Evolutionary conservation across 2,329 filamentous ascomycete species (phyloP), one percentile per base, ranked within the genome.

Genomic region (Chlorencoelia australis): DNA sequence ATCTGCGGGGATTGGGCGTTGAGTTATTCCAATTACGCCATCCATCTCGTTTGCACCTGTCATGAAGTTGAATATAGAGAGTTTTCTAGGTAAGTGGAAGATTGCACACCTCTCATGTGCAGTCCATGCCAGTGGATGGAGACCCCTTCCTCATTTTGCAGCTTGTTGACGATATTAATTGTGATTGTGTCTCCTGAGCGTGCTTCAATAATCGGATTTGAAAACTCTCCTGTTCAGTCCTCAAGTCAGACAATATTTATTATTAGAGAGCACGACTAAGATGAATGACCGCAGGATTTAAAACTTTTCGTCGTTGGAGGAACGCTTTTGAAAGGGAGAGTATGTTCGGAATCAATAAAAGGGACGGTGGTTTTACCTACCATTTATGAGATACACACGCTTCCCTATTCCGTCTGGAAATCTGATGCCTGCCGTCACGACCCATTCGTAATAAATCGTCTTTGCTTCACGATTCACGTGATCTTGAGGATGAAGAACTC

Each of bases 81-180:
- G 13, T 10, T 10, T 6, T 3, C 13, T 4, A 25, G 13, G 22
- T 25, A 13, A 7, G 13, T 10, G 10, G 22, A 9, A 25, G 3
- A 25, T 3, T 13, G 13, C 22, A 25, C 22, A 25, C 22, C 60
- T 46, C 67, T 60, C 57, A 74, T 69, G 52, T 62, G 66, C 39
- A 79, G 57, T 13, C 76, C 76, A 53, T 81, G 76, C 55, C 71
- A 81, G 53, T 66, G 68, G 2, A 72, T 42, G 27, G 67, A 66
- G 4, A 68, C 68, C 3, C 64, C 65, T 51, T 72, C 59, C 46
- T 13, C 22, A 24, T 24, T 24, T 9, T 25, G 4, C 72, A 75
- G 60, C 21, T 57, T 51, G 54, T 75, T 75, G 43, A 58, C 56
- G 20, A 73, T 52, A 39, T 67, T 67, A 25, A 74, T 59, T 4